Evolutionary conservation across 2,329 filamentous ascomycete genomes (phyloP).

Genomic region (Parasarocladium wereldwijsianum): DNA sequence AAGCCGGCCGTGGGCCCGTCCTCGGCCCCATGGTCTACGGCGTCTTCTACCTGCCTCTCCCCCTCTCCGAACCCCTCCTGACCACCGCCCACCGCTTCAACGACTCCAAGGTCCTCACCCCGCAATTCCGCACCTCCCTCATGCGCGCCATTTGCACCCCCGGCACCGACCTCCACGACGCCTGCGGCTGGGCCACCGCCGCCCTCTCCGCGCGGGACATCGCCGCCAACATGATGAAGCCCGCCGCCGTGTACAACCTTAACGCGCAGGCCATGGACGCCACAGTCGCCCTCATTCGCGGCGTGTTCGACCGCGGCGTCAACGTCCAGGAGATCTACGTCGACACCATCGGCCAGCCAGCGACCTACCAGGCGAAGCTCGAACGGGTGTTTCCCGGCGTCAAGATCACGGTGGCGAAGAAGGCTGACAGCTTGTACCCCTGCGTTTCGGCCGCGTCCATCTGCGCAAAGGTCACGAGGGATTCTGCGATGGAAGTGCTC

Average conservation of each 20-base stretch:
- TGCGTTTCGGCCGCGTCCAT: constrained; percentile 89
- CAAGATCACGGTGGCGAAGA: constrained; percentile 67
- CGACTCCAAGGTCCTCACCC: constrained; percentile 84
- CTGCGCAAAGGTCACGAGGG: constrained; percentile 89
- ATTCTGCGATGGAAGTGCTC: constrained; percentile 72
- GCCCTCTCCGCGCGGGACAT: constrained; percentile 77
- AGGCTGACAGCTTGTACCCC: constrained; percentile 85
- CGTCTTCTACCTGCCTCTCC: constrained; percentile 60
- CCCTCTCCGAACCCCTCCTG: constrained; percentile 57
- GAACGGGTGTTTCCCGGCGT: constrained; percentile 70
- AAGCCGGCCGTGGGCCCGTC: constrained; percentile 89
- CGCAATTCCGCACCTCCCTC: constrained; percentile 60
- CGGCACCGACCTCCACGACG: constrained; percentile 27
- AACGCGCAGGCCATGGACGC: constrained; percentile 94
- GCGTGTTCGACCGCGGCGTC: constrained; percentile 62
- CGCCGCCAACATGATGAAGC: constrained; percentile 59
- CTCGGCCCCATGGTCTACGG: constrained; percentile 67
- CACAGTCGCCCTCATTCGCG: constrained; percentile 67
- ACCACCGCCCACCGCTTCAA: constrained; percentile 68
- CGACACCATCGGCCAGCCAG: constrained; percentile 80
- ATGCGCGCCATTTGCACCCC: constrained; percentile 56
- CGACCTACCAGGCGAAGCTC: constrained; percentile 69
- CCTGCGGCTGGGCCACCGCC: constrained; percentile 72
- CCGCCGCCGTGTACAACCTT: constrained; percentile 57
- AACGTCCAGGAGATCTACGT: constrained; percentile 85